Base-by-base conservation (phyloP, 202 grass and related monocot species). In the Eragrostis tef region DNA sequence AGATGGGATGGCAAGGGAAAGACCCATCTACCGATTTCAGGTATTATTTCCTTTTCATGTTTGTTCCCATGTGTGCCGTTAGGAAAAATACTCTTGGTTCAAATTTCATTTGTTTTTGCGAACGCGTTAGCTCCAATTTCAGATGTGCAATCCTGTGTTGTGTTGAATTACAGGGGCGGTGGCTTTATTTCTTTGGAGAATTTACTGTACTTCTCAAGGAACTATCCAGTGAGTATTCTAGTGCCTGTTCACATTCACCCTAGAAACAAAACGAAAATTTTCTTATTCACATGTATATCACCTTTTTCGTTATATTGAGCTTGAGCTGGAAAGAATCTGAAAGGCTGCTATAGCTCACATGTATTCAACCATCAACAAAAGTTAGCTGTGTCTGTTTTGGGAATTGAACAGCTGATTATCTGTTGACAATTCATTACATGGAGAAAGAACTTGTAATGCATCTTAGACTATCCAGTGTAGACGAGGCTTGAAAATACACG, bases 1-100 rank as follows among this genome's bases (percentile, higher is more conserved):
- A 99, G 83, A 99, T 99, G 96, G 96, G 96, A 53, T 99, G 96
- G 96, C 96, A 99, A 91, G 96, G 96, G 47, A 99, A 99, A 90
- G 96, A 99, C 59, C 96, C 96, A 82, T 99, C 96, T 15, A 99
- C 96, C 76, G 96, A 99, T 89, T 99, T 99, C 75, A 95, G 96
- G 96, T 96, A 69, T 67, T 70, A 6, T 12, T 24, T 24, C 15
- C 47, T 56, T 70, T 75, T 74, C 20, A 83, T 24, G 17, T 71
- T 16, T 39, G 29, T 71, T 71, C 58, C 21, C 20, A 3, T 25
- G 3, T 22, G 58, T 27, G 11, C 44, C 64, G 65, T 49, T 63
- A 74, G 36, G 42, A 44, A 43, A 67, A 71, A 6, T 7, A 52
- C 31, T 71, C n/a, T n/a, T n/a, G n/a, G n/a, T n/a, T n/a, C n/a